These are phyloP conservation scores for Hymenoscyphus linearis DNA, from an alignment of 2,329 filamentous ascomycete species.

Conservation along the genomic window DNA sequence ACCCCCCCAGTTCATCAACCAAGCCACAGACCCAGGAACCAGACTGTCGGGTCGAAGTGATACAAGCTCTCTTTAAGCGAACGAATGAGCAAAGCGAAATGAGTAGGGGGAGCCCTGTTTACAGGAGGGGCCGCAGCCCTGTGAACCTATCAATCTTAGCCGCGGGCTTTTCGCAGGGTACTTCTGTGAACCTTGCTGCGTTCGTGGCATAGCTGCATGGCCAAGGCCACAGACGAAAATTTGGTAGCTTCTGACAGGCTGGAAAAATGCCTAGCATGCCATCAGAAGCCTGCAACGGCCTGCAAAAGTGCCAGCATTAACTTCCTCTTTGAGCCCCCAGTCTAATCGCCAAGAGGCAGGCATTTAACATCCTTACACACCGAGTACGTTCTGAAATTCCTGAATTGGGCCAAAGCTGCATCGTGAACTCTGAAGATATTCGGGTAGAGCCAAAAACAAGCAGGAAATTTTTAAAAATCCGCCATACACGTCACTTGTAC, in stretches of 20 bases:
- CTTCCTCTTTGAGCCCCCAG: neutral
- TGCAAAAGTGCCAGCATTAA: neutral
- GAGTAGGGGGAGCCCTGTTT: neutral
- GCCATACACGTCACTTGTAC: neutral
- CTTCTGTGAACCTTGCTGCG: slow-evolving; percentile 7
- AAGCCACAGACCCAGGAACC: slow-evolving; percentile 1
- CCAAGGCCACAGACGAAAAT: neutral
- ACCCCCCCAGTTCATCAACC: neutral
- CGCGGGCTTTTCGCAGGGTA: slow-evolving; percentile 11
- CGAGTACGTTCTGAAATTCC: neutral
- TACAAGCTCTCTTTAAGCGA: neutral
- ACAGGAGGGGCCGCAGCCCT: neutral
- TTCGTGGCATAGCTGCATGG: slow-evolving; percentile 14
- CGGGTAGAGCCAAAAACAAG: neutral
- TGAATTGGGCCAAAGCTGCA: neutral
- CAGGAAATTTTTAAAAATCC: neutral
- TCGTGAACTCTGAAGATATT: neutral
- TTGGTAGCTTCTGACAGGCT: slow-evolving; percentile 2
- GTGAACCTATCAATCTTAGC: slow-evolving; percentile 8
- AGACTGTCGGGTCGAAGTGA: neutral
- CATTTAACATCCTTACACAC: neutral
- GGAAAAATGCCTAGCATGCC: slow-evolving; percentile 2
- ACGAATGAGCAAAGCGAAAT: neutral
- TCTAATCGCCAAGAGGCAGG: neutral
- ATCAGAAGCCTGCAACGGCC: neutral